These are phyloP conservation scores for Coemansia sp. DNA, from an alignment of 371 early-diverging fungal species.

Conservation along the genomic window DNA sequence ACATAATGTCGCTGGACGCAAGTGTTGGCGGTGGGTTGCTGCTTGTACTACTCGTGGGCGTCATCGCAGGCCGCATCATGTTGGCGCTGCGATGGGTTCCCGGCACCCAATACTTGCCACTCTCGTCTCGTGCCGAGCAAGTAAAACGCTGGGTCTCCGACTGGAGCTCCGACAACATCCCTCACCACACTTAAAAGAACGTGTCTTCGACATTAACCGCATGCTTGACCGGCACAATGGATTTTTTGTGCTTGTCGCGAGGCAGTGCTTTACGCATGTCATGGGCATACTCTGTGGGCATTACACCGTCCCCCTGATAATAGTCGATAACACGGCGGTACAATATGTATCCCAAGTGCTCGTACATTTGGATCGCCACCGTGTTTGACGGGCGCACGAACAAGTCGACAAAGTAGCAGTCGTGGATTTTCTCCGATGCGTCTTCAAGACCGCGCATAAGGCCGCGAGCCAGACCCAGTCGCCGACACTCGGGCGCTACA, in stretches of 20 bases:
- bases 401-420: constrained; percentile 94
- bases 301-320: constrained; percentile 71
- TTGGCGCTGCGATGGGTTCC: constrained; percentile 10
- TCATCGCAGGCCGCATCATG: constrained; percentile 6
- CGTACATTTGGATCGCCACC: constrained; percentile 96
- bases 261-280: constrained; percentile 64
- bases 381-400: constrained; percentile 96
- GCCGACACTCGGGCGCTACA: constrained; percentile 94
- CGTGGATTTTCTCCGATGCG: constrained; percentile 88
- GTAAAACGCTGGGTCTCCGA: constrained; percentile 16
- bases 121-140: constrained; percentile 14
- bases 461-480: constrained; percentile 84
- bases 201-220: constrained; percentile 43
- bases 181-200: constrained; percentile 3
- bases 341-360: constrained; percentile 88
- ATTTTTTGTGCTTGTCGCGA: constrained; percentile 39
- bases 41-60: constrained; percentile 12
- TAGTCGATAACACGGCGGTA: constrained; percentile 91
- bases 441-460: constrained; percentile 92
- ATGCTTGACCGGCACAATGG: constrained; percentile 44
- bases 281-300: constrained; percentile 77
- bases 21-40: constrained; percentile 23
- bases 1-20: constrained; percentile 8
- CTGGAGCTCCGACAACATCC: neutral
- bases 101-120: neutral